A percentile compares a stretch with the other conserved stretches of the same genome.
Evolutionary conservation across 78 protist species (phyloP).

Genomic region (Cavenderia fasciculata): DNA sequence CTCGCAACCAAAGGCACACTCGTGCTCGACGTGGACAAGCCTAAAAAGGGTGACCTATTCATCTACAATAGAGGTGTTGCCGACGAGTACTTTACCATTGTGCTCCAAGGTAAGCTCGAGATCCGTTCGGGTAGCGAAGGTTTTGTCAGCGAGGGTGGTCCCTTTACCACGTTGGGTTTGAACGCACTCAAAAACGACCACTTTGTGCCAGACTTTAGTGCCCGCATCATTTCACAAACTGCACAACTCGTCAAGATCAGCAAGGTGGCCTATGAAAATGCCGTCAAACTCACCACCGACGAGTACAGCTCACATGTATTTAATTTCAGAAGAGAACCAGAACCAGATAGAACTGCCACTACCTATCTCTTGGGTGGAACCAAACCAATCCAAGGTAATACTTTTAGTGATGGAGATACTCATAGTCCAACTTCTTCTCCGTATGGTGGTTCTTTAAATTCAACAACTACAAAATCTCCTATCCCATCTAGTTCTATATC

Average conservation of each 20-base stretch:
- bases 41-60: not conserved
- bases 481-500: not conserved
- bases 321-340: too few relatives aligned
- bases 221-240: conserved; percentile 4
- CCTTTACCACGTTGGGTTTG: conserved; percentile 77
- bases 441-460: not conserved
- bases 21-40: conserved; percentile 30
- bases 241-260: conserved; percentile 12
- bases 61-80: conserved; percentile 56
- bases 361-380: conserved; percentile 12
- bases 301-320: conserved; percentile 45
- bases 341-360: not conserved
- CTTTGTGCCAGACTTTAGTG: conserved; percentile 69
- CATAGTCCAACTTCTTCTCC: not conserved
- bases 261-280: conserved; percentile 28
- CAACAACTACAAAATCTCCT: not conserved
- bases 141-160: conserved; percentile 80
- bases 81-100: conserved; percentile 44
- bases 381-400: too few relatives aligned
- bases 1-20: conserved; percentile 27
- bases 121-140: conserved; percentile 73
- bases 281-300: conserved; percentile 19
- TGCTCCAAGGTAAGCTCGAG: conserved; percentile 76
- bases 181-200: conserved; percentile 32
- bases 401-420: too few relatives aligned